A percentile compares a stretch with the other conserved stretches of the same genome.
phyloP scores from a whole-genome alignment of 1,284 basidiomycete genomes.

The Sporisorium exsertum region DNA sequence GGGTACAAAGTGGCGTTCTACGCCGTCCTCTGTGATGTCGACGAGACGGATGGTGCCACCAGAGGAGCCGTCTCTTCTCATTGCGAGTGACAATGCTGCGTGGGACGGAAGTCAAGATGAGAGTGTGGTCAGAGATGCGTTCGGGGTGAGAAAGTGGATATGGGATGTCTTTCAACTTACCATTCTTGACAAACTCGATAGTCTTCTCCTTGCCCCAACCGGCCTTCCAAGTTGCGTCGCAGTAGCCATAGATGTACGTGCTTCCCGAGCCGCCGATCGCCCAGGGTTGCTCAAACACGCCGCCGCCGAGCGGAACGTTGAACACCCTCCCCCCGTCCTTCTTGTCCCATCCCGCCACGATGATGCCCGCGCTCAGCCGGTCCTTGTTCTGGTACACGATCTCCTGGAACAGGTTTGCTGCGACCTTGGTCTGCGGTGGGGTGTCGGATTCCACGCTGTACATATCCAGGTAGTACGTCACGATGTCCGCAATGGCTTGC shows the following conservation, averaged over 20 bases:
- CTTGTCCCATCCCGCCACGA: conserved; percentile 98
- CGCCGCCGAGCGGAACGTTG: conserved; percentile 74
- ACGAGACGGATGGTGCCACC: conserved; percentile 98
- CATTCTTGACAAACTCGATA: conserved; percentile 91
- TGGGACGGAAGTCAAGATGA: conserved; percentile 4
- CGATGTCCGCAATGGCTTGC: conserved; percentile 90
- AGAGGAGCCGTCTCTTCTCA: conserved; percentile 97
- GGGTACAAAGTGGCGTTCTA: conserved; percentile 93
- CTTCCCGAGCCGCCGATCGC: conserved; percentile 79
- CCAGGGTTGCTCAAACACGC: conserved; percentile 66
- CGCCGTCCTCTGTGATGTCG: conserved; percentile 90
- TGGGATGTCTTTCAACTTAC: conserved; percentile 69
- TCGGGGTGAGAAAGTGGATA: neutral
- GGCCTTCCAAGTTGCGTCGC: conserved; percentile 95
- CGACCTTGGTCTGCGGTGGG: conserved; percentile 82
- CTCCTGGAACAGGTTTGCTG: conserved; percentile 86
- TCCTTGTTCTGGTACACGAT: conserved; percentile 94
- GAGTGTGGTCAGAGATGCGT: neutral
- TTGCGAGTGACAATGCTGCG: conserved; percentile 86
- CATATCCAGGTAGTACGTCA: conserved; percentile 87
- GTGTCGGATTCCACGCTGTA: conserved; percentile 81
- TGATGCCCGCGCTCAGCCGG: conserved; percentile 88
- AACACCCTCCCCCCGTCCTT: conserved; percentile 92
- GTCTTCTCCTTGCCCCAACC: conserved; percentile 94
- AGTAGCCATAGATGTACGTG: conserved; percentile 98